These are phyloP conservation scores for Solanum phureja DNA, from an alignment of 257 asterid genomes.

Conservation along the genomic window DNA sequence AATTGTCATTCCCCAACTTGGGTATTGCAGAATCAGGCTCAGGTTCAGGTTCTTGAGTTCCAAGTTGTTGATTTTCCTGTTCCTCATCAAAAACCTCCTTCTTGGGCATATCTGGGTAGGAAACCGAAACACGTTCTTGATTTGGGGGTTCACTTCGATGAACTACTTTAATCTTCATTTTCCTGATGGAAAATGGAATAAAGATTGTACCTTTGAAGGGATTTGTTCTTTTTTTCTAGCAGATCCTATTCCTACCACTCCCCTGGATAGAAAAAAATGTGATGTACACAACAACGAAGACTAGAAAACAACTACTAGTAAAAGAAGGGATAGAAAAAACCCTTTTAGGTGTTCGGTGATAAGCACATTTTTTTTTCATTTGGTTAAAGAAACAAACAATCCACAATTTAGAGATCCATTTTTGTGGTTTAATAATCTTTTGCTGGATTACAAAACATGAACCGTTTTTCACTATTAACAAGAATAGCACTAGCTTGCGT, in stretches of 20 bases:
- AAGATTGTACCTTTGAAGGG: background rate
- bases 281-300: background rate
- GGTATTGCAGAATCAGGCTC: constrained; percentile 3
- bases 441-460: background rate
- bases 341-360: background rate
- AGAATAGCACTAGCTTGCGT: background rate
- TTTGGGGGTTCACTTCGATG: constrained; percentile 37
- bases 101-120: constrained; percentile 18
- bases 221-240: background rate
- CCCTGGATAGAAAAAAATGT: background rate
- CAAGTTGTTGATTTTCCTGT: background rate
- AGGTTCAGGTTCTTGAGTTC: constrained; percentile 7
- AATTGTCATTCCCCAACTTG: constrained; percentile 1
- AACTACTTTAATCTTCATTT: constrained; percentile 61
- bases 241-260: background rate
- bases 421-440: background rate
- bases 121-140: constrained; percentile 26
- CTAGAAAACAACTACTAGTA: background rate
- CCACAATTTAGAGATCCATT: background rate
- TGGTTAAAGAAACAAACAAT: background rate
- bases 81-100: constrained; percentile 15
- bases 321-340: background rate
- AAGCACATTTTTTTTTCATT: background rate
- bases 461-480: background rate
- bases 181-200: background rate